phyloP scores from a whole-genome alignment of 495 filamentous ascomycete species.

The Viridothelium virens region DNA sequence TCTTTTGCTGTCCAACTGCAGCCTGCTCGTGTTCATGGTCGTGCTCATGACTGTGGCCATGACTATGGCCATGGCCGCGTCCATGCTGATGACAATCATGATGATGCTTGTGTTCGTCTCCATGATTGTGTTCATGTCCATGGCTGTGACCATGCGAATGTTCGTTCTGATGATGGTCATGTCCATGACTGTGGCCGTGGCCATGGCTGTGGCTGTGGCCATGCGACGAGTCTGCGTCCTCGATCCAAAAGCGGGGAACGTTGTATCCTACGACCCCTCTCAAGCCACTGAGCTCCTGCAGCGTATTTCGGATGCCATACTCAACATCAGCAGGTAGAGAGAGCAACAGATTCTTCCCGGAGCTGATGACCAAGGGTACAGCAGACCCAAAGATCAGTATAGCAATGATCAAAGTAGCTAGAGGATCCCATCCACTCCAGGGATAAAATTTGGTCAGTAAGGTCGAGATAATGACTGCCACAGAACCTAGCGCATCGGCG shows the following conservation, averaged over 20 bases:
- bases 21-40: neutral
- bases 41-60: neutral
- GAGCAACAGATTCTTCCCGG: slow-evolving; percentile 71
- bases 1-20: slow-evolving; percentile 20
- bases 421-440: slow-evolving; percentile 92
- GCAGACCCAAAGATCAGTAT: slow-evolving; percentile 85
- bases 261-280: slow-evolving; percentile 79
- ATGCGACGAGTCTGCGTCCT: slow-evolving; percentile 51
- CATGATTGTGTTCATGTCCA: slow-evolving; percentile 27
- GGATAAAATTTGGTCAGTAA: slow-evolving; percentile 73
- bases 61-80: slow-evolving; percentile 9
- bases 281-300: slow-evolving; percentile 74
- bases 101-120: slow-evolving; percentile 25
- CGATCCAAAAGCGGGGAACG: slow-evolving; percentile 90
- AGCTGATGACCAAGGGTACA: slow-evolving; percentile 76
- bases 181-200: slow-evolving; percentile 29
- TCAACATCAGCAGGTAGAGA: slow-evolving; percentile 79
- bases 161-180: slow-evolving; percentile 28
- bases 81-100: slow-evolving; percentile 30
- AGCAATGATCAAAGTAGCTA: slow-evolving; percentile 90
- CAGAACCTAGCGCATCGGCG: slow-evolving; percentile 88
- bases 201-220: slow-evolving; percentile 24
- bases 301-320: slow-evolving; percentile 75
- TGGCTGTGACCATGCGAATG: slow-evolving; percentile 23
- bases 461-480: slow-evolving; percentile 90